These are phyloP conservation scores for Cornus suecica DNA, from an alignment of 148 eudicot genomes.

Conservation along the genomic window DNA sequence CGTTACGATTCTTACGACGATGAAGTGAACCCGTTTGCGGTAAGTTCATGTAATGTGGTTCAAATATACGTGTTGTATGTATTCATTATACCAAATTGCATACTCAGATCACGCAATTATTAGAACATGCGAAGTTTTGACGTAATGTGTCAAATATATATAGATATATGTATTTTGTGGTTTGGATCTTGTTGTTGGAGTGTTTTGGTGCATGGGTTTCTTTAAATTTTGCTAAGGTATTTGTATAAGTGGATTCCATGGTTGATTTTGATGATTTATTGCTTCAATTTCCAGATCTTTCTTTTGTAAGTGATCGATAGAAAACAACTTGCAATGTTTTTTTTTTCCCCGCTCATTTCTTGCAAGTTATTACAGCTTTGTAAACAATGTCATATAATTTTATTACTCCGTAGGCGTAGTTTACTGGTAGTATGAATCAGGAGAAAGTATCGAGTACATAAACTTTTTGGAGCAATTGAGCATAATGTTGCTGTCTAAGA, in stretches of 20 bases:
- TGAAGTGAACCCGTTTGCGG: conserved; percentile 72
- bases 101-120: background rate
- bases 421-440: background rate
- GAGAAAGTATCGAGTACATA: no score
- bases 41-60: conserved; percentile 17
- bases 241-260: background rate
- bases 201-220: background rate
- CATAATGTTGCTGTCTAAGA: background rate
- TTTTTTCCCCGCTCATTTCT: background rate
- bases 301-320: background rate
- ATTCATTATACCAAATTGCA: background rate
- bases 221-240: background rate
- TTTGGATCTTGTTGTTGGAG: conserved; percentile 4
- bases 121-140: background rate
- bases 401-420: background rate
- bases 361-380: background rate
- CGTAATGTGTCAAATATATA: background rate
- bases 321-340: background rate
- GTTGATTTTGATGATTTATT: conserved; percentile 8
- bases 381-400: background rate
- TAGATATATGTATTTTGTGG: background rate
- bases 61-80: background rate
- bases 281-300: conserved; percentile 4
- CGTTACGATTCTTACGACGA: conserved; percentile 51
- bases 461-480: background rate